Evolutionary conservation across 257 asterid genomes (phyloP).

Genomic region (Thymus quinquecostatus): DNA sequence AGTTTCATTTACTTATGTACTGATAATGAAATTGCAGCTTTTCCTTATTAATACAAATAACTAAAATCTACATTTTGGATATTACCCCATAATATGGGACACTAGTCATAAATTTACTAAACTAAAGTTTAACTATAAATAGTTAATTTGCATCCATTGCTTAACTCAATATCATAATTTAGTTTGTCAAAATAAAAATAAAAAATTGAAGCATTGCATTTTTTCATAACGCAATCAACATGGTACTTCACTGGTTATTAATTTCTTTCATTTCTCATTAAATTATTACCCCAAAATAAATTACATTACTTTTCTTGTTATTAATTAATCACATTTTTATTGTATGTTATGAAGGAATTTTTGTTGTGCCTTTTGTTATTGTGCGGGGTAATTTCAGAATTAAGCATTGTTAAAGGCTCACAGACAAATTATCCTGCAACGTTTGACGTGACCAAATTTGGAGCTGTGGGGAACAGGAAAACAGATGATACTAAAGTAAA

Average conservation of each 20-base stretch:
- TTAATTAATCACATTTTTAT: no score
- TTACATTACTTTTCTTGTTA: background rate
- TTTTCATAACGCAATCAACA: background rate
- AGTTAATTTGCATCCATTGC: background rate
- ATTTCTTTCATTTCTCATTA: no score
- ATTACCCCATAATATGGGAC: no score
- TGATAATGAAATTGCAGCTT: background rate
- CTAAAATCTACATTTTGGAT: background rate
- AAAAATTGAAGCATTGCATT: background rate
- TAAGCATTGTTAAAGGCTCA: background rate
- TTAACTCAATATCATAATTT: background rate
- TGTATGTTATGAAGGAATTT: background rate
- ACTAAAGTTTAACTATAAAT: constrained; percentile 1
- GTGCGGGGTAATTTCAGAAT: constrained; percentile 6
- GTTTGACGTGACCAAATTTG: constrained; percentile 31
- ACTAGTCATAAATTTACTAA: background rate
- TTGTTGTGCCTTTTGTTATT: constrained; percentile 14
- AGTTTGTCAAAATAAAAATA: background rate
- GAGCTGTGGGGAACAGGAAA: constrained; percentile 27
- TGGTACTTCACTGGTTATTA: background rate
- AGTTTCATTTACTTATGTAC: background rate
- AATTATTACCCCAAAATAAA: background rate
- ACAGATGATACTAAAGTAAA: constrained; percentile 27
- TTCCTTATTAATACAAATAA: background rate
- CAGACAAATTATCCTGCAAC: background rate